Conservation (phyloP, 805 yeast species). For the Lipomyces mesembrius region DNA sequence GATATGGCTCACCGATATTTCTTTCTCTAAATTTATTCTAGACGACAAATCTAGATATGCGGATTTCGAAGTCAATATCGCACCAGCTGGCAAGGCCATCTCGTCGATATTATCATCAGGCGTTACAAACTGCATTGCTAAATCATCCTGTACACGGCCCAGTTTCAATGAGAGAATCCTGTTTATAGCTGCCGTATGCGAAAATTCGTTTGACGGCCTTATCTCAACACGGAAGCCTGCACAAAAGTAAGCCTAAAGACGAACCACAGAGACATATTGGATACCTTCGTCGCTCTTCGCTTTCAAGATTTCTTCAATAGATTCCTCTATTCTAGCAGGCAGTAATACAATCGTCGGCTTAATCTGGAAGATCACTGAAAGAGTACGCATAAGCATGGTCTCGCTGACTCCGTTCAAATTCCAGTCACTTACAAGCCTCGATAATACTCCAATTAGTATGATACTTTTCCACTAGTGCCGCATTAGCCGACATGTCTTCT, state of each 20-base stretch:
- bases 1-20: constrained; percentile 19
- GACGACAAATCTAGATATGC: constrained; percentile 19
- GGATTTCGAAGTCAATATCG: background rate
- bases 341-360: constrained; percentile 28
- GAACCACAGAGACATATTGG: background rate
- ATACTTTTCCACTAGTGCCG: constrained; percentile 27
- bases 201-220: constrained; percentile 30
- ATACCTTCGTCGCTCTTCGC: background rate
- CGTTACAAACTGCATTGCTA: background rate
- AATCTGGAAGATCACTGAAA: constrained; percentile 29
- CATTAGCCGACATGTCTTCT: constrained; percentile 29
- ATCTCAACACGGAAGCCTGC: constrained; percentile 20
- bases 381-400: background rate
- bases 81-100: background rate
- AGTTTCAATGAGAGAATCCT: constrained; percentile 21
- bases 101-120: constrained; percentile 13
- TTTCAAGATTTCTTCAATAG: constrained; percentile 24
- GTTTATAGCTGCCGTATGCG: constrained; percentile 16
- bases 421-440: constrained; percentile 13
- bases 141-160: background rate
- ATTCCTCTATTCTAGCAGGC: constrained; percentile 28
- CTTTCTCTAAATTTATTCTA: constrained; percentile 27
- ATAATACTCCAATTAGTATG: constrained; percentile 29
- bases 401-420: background rate
- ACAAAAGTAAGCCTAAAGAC: background rate